Conservation (phyloP, 768 basidiomycete species). For the Calocybe cyanea region DNA sequence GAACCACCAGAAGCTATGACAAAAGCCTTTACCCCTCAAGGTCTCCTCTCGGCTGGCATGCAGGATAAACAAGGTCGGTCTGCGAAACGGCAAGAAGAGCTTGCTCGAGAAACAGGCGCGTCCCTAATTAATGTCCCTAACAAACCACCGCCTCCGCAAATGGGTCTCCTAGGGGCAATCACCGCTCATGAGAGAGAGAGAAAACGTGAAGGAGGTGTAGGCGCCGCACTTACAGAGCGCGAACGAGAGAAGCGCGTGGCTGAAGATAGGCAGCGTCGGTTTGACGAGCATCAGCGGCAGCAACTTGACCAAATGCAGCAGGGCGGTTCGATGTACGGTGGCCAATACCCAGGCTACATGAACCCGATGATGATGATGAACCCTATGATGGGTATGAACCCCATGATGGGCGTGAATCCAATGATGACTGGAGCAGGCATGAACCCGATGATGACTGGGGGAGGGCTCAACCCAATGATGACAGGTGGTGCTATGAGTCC, state of each 20-base stretch:
- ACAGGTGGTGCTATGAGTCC: conserved; percentile 37
- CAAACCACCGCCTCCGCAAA: conserved; percentile 93
- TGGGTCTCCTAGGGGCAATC: conserved; percentile 92
- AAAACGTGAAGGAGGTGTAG: conserved; percentile 92
- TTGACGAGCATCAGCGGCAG: conserved; percentile 86
- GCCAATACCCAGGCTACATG: conserved; percentile 53
- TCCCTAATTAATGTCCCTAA: conserved; percentile 94
- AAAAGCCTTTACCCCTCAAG: conserved; percentile 93
- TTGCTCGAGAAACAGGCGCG: conserved; percentile 87
- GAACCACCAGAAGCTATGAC: conserved; percentile 77
- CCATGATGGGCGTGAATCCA: conserved; percentile 43
- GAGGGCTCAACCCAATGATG: conserved; percentile 51
- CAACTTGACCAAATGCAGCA: conserved; percentile 90
- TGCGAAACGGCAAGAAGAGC: conserved; percentile 91
- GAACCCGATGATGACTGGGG: conserved; percentile 55
- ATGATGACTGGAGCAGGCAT: conserved; percentile 50
- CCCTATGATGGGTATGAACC: conserved; percentile 45
- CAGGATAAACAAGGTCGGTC: conserved; percentile 96
- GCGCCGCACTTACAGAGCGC: conserved; percentile 90
- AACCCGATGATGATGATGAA: conserved; percentile 69
- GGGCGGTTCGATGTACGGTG: conserved; percentile 69
- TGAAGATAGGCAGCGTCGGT: conserved; percentile 89
- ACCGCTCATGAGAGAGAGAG: conserved; percentile 93
- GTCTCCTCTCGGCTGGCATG: conserved; percentile 89
- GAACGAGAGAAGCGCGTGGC: conserved; percentile 90